Percentiles rank a stretch among this genome's conserved stretches.
phyloP scores from a whole-genome alignment of 2,329 filamentous ascomycete species.

The Pseudocercospora musae region DNA sequence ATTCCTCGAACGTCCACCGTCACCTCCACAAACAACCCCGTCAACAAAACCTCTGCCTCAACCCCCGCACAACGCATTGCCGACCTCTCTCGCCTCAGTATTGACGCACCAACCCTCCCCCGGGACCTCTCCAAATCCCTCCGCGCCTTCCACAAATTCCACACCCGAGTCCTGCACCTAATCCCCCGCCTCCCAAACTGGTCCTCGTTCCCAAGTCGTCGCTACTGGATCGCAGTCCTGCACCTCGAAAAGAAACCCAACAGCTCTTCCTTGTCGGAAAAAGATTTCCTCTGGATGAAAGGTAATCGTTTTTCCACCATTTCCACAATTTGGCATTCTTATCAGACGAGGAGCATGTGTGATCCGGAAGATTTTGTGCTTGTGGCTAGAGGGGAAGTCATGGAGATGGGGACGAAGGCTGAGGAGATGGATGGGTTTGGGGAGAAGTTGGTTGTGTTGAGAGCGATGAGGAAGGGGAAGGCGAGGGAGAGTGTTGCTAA shows the following conservation, averaged over 20 bases:
- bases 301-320: constrained; percentile 33
- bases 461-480: constrained; percentile 19
- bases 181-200: constrained; percentile 21
- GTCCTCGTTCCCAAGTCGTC: constrained; percentile 12
- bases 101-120: constrained; percentile 16
- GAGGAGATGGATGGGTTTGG: constrained; percentile 33
- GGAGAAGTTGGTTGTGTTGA: constrained; percentile 32
- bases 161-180: constrained; percentile 21
- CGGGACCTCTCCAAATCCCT: constrained; percentile 22
- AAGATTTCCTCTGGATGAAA: constrained; percentile 35
- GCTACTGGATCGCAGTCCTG: constrained; percentile 37
- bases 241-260: constrained; percentile 13
- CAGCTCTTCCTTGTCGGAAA: constrained; percentile 2
- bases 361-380: constrained; percentile 26
- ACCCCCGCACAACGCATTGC: not conserved
- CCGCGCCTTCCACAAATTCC: constrained; percentile 23
- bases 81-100: not conserved
- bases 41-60: constrained; percentile 12
- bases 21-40: not conserved
- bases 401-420: constrained; percentile 21
- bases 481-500: not conserved
- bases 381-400: constrained; percentile 22
- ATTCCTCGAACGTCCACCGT: no score
- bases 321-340: constrained; percentile 32
- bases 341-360: constrained; percentile 10